Base-by-base conservation (phyloP, 768 basidiomycete species). In the Rhodosporidiobolus odoratus region DNA sequence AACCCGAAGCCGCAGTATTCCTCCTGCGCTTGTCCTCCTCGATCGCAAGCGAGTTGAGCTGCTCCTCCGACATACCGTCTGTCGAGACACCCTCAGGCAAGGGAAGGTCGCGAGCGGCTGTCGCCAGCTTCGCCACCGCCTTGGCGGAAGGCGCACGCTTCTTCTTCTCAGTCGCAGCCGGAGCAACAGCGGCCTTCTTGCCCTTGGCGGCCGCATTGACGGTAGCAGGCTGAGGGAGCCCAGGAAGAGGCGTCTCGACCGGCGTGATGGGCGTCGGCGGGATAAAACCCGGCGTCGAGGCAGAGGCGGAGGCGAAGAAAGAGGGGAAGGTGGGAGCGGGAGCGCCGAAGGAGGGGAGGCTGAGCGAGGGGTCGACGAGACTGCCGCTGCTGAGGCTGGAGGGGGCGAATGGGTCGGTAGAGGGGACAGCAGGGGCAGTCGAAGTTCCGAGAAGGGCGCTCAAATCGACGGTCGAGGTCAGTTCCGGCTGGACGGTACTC, bases 11-110 rank as follows among this genome's bases (percentile, higher is more conserved):
- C 2, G 91, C 91, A 0, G 92, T 96, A 79, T 96, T 96, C 56
- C 92, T 83, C 67, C 92, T 85, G n/a, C 92, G 88, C 78, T 95
- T 95, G 80, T 95, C 92, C 80, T 95, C 92, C 0, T 88, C 80
- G 9, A 87, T 82, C 12, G 84, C 84, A 4, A 86, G 79, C 23
- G 64, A 32, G 66, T 75, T 73, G 34, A 63, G 53, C 35, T 68
- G 47, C 43, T 76, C 67, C 41, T 71, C 74, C 27, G 65, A 67
- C 57, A 64, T 56, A 30, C 54, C 43, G 21, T 60, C 62, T 23
- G 69, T 65, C 58, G 63, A 56, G 54, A 65, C 45, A 8, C 66
- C 71, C 30, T 64, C 71, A 35, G 69, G 48, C 32, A 68, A 56
- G 23, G 68, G 62, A 17, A 58, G 25, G 43, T 41, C 27, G 40